Base-by-base conservation (phyloP, 2,329 filamentous ascomycete genomes). In the Tolypocladium nubicola region DNA sequence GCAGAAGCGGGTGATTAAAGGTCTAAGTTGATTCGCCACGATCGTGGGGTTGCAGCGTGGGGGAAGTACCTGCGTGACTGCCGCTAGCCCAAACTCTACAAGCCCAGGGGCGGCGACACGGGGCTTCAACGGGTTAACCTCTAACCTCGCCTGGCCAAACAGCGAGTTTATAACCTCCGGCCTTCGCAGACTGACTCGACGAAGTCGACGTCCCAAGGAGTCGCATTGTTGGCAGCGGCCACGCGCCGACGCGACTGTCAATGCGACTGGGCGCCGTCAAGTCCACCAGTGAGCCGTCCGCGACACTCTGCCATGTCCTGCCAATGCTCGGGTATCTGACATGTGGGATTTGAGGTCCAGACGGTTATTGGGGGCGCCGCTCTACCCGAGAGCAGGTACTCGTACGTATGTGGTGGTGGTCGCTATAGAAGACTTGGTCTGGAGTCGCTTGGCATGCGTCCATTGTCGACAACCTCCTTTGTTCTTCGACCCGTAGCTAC, bases 21-120 rank as follows among this genome's bases (percentile, higher is more conserved):
- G 52, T 54, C 52, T 43, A 54, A 54, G 52, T 54, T 54, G 52
- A 54, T 54, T 54, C 52, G 52, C 52, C 52, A 41, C 52, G 37
- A 26, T 13, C 35, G 16, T 23, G 23, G 26, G 38, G 52, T 33
- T 33, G 37, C 52, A 54, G 16, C 19, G 39, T 54, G 52, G 38
- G 52, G 52, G 30, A 35, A n/a, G 47, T 52, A 52, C 47, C 30
- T 52, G 30, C 10, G 47, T 6, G n/a, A 30, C 30, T 14, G 47
- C 47, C 26, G 47, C 47, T 52, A 52, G 11, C 47, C 30, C 10
- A 9, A 35, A 50, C 13, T 13, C 30, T 50, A 50, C 47, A 50
- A 50, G 47, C 47, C 43, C n/a, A 26, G 2, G 2, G 23, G 23
- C 2, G 43, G 23, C 38, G 38, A 39, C 16, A 13, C 30, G 38